Base-by-base conservation (phyloP, 257 asterid genomes). In the Scutellaria minor region DNA sequence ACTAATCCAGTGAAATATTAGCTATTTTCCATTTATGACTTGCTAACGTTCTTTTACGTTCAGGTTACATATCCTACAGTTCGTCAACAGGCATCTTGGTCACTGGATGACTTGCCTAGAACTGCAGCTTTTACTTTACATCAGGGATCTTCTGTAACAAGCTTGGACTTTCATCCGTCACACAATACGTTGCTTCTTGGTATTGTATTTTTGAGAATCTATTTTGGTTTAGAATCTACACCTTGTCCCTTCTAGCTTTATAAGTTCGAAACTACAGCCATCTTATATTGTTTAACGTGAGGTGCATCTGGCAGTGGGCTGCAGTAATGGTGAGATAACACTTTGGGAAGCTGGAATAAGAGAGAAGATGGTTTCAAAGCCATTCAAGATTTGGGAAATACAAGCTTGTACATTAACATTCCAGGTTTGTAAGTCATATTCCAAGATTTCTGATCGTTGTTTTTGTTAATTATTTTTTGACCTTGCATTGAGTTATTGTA, bases 121-220 rank as follows among this genome's bases (percentile, higher is more conserved):
- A 85, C 84, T 18, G 97, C 88, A 54, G 98, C 96, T 73, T 90
- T 88, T 77, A 85, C 97, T 42, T 59, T 95, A 81, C 90, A 89
- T 85, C 99, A 92, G 75, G 99, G 98, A 71, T 85, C 96, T 77
- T 63, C 84, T 45, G 96, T 95, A 56, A 81, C 88, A 42, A 88
- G 96, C 89, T 82, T 95, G 92, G 99, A 92, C 76, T 95, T 92
- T 74, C 98, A 95, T 83, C 99, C 99, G 18, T 80, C 95, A 15
- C 96, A 87, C 70, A 92, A 88, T 61, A 81, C 95, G 1, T 74
- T 92, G 76, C 97, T 92, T 79, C 90, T 95, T 15, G 99, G 99
- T 95, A 87, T 73, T 60, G 48, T 22, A 54, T 66, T 54, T 44
- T 74, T 18, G 42, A 27, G 46, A 74, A 45, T 42, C 55, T 52